phyloP scores from a whole-genome alignment of 2,329 filamentous ascomycete species.

The Xylariaceae sp. region DNA sequence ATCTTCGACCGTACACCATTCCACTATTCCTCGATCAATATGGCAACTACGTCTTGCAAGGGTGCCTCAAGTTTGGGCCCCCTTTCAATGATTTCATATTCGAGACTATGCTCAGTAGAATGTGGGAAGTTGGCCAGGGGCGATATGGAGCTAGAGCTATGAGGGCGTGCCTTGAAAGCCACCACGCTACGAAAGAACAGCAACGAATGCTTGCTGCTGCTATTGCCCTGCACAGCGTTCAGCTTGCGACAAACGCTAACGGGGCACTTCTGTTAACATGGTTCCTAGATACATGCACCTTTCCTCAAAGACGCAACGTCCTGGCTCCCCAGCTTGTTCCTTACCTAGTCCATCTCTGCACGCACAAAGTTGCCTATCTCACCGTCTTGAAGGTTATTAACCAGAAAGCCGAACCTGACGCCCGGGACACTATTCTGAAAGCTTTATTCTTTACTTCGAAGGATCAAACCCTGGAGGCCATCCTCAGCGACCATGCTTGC shows the following conservation, averaged over 20 bases:
- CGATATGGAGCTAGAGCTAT: slow-evolving; percentile 93
- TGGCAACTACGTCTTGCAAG: slow-evolving; percentile 96
- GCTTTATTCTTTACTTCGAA: slow-evolving; percentile 89
- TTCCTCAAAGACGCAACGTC: slow-evolving; percentile 84
- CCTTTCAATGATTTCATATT: slow-evolving; percentile 97
- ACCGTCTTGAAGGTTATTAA: slow-evolving; percentile 98
- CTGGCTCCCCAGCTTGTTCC: slow-evolving; percentile 88
- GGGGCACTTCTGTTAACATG: slow-evolving; percentile 90
- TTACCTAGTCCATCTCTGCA: slow-evolving; percentile 90
- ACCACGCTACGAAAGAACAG: slow-evolving; percentile 90
- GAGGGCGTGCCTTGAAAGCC: slow-evolving; percentile 93
- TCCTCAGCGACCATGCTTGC: slow-evolving; percentile 83
- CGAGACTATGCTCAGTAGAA: slow-evolving; percentile 87
- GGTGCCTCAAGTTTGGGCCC: slow-evolving; percentile 84
- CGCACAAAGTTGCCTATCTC: slow-evolving; percentile 95
- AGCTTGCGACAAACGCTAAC: slow-evolving; percentile 93
- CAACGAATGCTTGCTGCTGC: slow-evolving; percentile 90
- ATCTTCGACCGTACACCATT: slow-evolving; percentile 78
- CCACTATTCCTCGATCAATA: slow-evolving; percentile 96
- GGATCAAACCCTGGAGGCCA: slow-evolving; percentile 81
- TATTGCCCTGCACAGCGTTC: slow-evolving; percentile 94
- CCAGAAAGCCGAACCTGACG: slow-evolving; percentile 89
- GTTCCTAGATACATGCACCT: slow-evolving; percentile 97
- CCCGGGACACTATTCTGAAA: slow-evolving; percentile 80
- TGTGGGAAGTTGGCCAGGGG: slow-evolving; percentile 91